These are phyloP conservation scores for Hypomyces rosellus DNA, from an alignment of 2,329 filamentous ascomycete genomes.

Conservation along the genomic window DNA sequence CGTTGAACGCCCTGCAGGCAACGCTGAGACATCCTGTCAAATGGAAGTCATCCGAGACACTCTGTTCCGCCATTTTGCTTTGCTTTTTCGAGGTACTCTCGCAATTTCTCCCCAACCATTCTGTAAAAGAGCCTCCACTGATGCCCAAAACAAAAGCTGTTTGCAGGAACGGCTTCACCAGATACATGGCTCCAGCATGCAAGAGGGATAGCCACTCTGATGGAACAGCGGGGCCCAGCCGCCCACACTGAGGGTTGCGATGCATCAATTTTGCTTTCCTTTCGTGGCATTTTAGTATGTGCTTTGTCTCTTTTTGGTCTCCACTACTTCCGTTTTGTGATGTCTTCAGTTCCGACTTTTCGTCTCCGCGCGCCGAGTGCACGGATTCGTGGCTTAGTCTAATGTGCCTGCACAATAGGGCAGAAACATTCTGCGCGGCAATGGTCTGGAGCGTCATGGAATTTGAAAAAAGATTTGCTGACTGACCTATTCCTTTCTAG, in stretches of 20 bases:
- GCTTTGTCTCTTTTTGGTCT: neutral
- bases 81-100: constrained; percentile 32
- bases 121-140: constrained; percentile 9
- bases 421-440: too few species aligned
- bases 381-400: too few species aligned
- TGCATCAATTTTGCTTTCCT: constrained; percentile 31
- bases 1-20: constrained; percentile 29
- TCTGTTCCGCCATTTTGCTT: constrained; percentile 35
- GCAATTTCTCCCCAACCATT: neutral
- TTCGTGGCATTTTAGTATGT: constrained; percentile 32
- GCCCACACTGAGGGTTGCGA: constrained; percentile 30
- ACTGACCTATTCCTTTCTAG: constrained; percentile 15
- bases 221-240: constrained; percentile 32
- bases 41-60: constrained; percentile 35
- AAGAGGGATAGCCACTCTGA: constrained; percentile 30
- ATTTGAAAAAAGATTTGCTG: neutral
- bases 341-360: too few species aligned
- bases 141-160: constrained; percentile 25
- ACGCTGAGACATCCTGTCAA: constrained; percentile 30
- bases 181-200: constrained; percentile 35
- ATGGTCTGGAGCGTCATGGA: too few species aligned
- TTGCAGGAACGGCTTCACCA: constrained; percentile 33
- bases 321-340: too few species aligned
- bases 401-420: too few species aligned
- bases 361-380: too few species aligned